Conservation (phyloP, 257 asterid genomes). For the Leonotis leonurus region DNA sequence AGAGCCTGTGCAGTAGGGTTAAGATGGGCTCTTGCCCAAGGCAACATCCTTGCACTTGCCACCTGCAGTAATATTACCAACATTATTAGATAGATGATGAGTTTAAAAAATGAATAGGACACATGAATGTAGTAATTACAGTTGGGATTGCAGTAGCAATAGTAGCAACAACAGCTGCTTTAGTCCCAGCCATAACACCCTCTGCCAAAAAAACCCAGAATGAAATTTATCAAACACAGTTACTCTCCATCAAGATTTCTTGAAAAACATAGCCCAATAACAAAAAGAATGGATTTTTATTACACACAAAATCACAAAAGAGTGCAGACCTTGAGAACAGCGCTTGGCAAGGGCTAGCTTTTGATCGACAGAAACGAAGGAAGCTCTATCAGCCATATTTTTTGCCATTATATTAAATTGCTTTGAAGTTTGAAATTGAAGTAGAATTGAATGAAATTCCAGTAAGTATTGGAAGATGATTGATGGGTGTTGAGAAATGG, state of each 20-base stretch:
- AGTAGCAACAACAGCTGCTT: conserved; percentile 72
- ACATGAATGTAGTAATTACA: conserved; percentile 22
- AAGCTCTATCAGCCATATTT: conserved; percentile 30
- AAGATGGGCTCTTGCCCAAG: conserved; percentile 78
- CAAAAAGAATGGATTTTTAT: background rate
- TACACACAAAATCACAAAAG: background rate
- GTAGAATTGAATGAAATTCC: background rate
- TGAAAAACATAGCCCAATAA: background rate
- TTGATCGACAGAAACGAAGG: conserved; percentile 49
- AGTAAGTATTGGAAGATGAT: background rate
- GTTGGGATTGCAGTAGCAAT: conserved; percentile 92
- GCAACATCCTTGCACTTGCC: conserved; percentile 71
- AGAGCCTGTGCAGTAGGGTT: conserved; percentile 93
- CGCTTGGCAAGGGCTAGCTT: conserved; percentile 69
- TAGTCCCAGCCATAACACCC: conserved; percentile 77
- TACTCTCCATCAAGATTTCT: no score
- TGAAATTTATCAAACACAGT: background rate
- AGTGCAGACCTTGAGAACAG: conserved; percentile 60
- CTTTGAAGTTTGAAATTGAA: background rate
- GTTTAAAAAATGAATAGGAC: background rate
- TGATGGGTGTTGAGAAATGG: background rate
- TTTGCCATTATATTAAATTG: conserved; percentile 20
- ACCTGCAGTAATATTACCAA: conserved; percentile 27
- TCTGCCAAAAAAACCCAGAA: conserved; percentile 31
- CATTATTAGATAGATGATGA: background rate